A percentile compares a stretch with the other conserved stretches of the same genome.
These are phyloP conservation scores for Moringa oleifera DNA, from an alignment of 345 rosid species.

Conservation along the genomic window DNA sequence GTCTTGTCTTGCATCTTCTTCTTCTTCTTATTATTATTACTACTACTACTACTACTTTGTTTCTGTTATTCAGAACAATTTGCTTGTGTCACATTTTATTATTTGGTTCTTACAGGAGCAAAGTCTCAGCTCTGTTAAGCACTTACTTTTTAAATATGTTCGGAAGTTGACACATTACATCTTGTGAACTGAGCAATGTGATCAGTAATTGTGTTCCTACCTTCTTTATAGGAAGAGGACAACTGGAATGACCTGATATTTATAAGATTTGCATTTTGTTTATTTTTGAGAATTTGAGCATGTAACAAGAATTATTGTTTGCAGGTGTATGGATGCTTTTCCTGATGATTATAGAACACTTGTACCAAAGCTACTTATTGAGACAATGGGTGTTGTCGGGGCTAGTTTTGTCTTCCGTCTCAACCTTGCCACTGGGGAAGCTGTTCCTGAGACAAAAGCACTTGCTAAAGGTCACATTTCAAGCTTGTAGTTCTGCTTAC, in stretches of 20 bases:
- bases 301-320: constrained; percentile 9
- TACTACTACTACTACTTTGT: no score
- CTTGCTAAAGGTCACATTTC: constrained; percentile 67
- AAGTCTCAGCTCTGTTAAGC: background rate
- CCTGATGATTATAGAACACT: constrained; percentile 82
- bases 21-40: no score
- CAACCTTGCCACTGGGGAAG: constrained; percentile 85
- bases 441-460: constrained; percentile 88
- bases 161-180: background rate
- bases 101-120: background rate
- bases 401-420: constrained; percentile 73
- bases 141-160: background rate
- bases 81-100: background rate
- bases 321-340: constrained; percentile 93
- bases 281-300: constrained; percentile 3
- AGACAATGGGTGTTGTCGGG: constrained; percentile 77
- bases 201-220: background rate
- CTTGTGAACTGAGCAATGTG: background rate
- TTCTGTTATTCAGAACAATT: background rate
- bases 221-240: background rate
- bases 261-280: background rate
- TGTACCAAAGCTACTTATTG: constrained; percentile 74
- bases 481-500: constrained; percentile 4
- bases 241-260: background rate
- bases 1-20: no score